phyloP scores from a whole-genome alignment of 2,329 filamentous ascomycete genomes.

The Arthroderma sp. region DNA sequence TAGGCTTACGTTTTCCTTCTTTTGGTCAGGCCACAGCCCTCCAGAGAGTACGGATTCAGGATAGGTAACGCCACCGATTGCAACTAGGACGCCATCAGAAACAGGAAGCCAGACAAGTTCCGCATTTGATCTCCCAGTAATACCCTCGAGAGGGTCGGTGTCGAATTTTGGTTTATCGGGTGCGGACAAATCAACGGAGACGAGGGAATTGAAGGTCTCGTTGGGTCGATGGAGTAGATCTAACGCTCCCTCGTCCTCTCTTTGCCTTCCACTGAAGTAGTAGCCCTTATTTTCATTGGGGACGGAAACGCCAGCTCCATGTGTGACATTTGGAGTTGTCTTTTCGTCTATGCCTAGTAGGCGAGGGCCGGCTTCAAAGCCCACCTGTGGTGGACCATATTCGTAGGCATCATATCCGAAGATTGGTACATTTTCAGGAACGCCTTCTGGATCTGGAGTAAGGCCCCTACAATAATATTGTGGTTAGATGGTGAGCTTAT shows the following conservation, averaged over 20 bases:
- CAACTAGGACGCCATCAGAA: conserved; percentile 28
- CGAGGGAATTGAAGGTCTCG: conserved; percentile 43
- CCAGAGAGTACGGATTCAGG: conserved; percentile 15
- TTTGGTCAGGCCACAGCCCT: conserved; percentile 6
- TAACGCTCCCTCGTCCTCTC: conserved; percentile 41
- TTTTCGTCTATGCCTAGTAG: conserved; percentile 30
- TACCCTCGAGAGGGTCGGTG: conserved; percentile 40
- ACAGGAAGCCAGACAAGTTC: conserved; percentile 52
- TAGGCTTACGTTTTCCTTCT: conserved; percentile 15
- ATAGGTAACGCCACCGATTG: conserved; percentile 28
- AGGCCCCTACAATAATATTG: conserved; percentile 34
- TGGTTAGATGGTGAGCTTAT: neutral
- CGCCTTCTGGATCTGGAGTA: conserved; percentile 13
- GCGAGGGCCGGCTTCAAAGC: conserved; percentile 31
- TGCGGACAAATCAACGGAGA: conserved; percentile 48
- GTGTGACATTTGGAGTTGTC: conserved; percentile 51
- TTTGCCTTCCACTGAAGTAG: conserved; percentile 56
- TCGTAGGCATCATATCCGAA: conserved; percentile 43
- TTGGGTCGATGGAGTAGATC: conserved; percentile 23
- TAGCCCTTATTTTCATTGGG: conserved; percentile 60
- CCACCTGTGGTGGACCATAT: conserved; percentile 37
- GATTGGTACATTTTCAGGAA: conserved; percentile 19
- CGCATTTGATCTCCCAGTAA: conserved; percentile 48
- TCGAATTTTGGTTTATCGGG: conserved; percentile 44
- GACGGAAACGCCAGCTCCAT: conserved; percentile 51